Evolutionary conservation across 2,329 filamentous ascomycete species (phyloP), one percentile per base, ranked within the genome.

Genomic region (Colletotrichum filicis): DNA sequence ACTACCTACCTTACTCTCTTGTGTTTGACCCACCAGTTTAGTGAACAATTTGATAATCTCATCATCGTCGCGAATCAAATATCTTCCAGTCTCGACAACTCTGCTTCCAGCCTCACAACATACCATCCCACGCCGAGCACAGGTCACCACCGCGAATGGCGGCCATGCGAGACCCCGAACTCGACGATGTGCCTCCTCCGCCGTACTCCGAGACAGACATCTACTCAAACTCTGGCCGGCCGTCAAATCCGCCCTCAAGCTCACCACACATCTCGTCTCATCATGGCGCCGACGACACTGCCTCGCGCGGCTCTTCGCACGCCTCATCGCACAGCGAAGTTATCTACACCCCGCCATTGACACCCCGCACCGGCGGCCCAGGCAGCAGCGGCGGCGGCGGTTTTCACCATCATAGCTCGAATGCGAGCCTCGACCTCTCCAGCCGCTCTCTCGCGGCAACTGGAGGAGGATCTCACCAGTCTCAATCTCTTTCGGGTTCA

Each of bases 171-270:
- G 59, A 62, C 30, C 49, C 42, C 32, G 62, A 75, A 35, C 35
- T 80, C 37, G 80, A 84, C 68, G 83, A 87, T 71, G 78, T 80
- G 8, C 87, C 88, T 24, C 89, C 88, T 55, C 88, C 88, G 5
- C 89, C 89, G 6, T 91, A 91, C 76, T 86, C 86, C 52, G 88
- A 89, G 79, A 90, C 87, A 19, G 89, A 91, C 78, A 85, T 88
- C 49, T 88, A 86, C 80, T 89, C 87, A 16, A 82, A 77, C 62
- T 80, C 86, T 4, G 82, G 82, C 35, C 76, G 76, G 49, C 58
- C 22, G 35, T 37, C 67, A 12, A 52, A 67, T 14, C 19, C 65
- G n/a, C 65, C 42, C 24, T 60, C 57, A 19, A 46, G 16, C 19
- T 74, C 71, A 76, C 75, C 73, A 78, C 76, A 30, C 55, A 76